These are phyloP conservation scores for Suillus discolor DNA, from an alignment of 768 basidiomycete genomes.

Conservation along the genomic window DNA sequence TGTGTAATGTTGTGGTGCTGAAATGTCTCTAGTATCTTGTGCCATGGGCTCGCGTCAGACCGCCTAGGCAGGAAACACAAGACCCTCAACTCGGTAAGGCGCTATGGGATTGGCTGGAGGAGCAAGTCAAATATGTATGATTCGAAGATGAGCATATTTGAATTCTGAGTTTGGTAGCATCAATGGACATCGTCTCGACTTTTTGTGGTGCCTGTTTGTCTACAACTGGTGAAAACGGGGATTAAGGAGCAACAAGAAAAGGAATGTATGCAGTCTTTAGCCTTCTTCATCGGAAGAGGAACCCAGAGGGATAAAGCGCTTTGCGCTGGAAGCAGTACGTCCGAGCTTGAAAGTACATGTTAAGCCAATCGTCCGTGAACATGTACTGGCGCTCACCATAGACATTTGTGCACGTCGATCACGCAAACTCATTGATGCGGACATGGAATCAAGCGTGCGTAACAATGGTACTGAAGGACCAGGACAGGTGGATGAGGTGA, in stretches of 20 bases:
- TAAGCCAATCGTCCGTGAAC: background rate
- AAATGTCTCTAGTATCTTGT: slow-evolving; percentile 39
- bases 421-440: slow-evolving; percentile 32
- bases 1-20: slow-evolving; percentile 8
- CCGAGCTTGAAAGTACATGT: slow-evolving; percentile 22
- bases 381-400: slow-evolving; percentile 20
- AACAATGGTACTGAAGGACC: background rate
- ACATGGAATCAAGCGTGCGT: slow-evolving; percentile 15
- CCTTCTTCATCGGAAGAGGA: slow-evolving; percentile 36
- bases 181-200: background rate
- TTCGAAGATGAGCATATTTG: background rate
- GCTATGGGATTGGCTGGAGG: slow-evolving; percentile 52
- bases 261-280: slow-evolving; percentile 6
- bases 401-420: slow-evolving; percentile 34
- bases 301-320: slow-evolving; percentile 30
- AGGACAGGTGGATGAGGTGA: background rate
- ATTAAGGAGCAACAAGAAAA: background rate
- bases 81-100: slow-evolving; percentile 37
- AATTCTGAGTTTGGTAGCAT: slow-evolving; percentile 10
- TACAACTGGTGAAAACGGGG: background rate
- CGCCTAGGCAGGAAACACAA: slow-evolving; percentile 25
- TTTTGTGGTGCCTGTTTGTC: background rate
- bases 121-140: slow-evolving; percentile 36
- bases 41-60: slow-evolving; percentile 45
- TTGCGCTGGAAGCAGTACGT: slow-evolving; percentile 23